Evolutionary conservation across 2,329 filamentous ascomycete species (phyloP).

Genomic region (Helminthosporium solani): DNA sequence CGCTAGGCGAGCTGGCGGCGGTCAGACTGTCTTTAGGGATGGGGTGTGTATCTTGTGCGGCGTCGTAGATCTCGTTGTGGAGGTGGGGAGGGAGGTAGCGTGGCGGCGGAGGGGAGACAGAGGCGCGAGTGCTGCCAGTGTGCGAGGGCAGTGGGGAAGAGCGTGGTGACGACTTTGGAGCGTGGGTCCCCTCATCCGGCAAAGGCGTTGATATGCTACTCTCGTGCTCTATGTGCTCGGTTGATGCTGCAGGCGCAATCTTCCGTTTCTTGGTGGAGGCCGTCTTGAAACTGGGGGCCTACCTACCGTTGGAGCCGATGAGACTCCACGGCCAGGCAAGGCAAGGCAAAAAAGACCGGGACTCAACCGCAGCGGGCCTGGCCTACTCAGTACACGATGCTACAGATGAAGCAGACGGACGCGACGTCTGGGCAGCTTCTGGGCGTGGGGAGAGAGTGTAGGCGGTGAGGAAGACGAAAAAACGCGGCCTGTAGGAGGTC

Average conservation of each 20-base stretch:
- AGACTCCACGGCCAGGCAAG: constrained; percentile 40
- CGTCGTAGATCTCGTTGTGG: constrained; percentile 51
- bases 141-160: constrained; percentile 38
- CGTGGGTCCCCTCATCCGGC: constrained; percentile 36
- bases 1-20: constrained; percentile 51
- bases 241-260: constrained; percentile 32
- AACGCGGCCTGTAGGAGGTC: background rate
- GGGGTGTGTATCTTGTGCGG: constrained; percentile 25
- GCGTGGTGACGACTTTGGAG: constrained; percentile 29
- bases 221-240: background rate
- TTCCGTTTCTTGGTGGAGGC: constrained; percentile 51
- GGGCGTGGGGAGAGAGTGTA: constrained; percentile 4
- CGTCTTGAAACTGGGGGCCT: constrained; percentile 43
- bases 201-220: constrained; percentile 10
- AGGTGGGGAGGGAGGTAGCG: constrained; percentile 59
- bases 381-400: constrained; percentile 8
- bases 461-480: constrained; percentile 7
- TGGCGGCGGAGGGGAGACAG: constrained; percentile 41
- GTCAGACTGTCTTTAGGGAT: constrained; percentile 35
- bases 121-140: constrained; percentile 19
- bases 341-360: background rate
- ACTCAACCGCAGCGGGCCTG: constrained; percentile 17
- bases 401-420: background rate
- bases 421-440: background rate
- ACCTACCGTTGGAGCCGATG: constrained; percentile 42